Percentiles rank a stretch among this genome's conserved stretches.
phyloP scores from a whole-genome alignment of 768 basidiomycete genomes.

The Boletus reticulatus region DNA sequence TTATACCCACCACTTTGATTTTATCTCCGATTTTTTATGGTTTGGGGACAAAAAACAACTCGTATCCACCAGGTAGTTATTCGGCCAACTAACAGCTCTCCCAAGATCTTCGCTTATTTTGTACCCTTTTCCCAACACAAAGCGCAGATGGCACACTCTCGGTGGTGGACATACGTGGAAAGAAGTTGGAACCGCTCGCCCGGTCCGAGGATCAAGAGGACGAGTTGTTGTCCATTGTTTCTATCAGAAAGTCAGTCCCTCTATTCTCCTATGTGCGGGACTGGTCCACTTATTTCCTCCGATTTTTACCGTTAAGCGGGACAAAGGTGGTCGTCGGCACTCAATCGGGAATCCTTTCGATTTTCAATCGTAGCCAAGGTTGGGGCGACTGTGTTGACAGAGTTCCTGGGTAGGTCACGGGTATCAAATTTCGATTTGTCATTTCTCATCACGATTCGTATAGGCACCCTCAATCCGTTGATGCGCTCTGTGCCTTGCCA shows the following conservation, averaged over 20 bases:
- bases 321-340: constrained; percentile 87
- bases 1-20: constrained; percentile 90
- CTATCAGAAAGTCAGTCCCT: constrained; percentile 71
- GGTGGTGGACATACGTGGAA: constrained; percentile 87
- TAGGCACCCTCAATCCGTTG: constrained; percentile 90
- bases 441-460: constrained; percentile 14
- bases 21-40: constrained; percentile 91
- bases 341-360: constrained; percentile 82
- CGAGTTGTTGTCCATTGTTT: constrained; percentile 80
- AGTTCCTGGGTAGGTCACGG: constrained; percentile 66
- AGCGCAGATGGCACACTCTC: constrained; percentile 94
- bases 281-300: background rate
- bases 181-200: constrained; percentile 70
- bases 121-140: background rate
- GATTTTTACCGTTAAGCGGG: constrained; percentile 39
- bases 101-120: background rate
- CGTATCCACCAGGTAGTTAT: constrained; percentile 75
- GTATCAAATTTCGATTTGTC: background rate
- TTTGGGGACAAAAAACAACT: constrained; percentile 80
- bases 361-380: constrained; percentile 85
- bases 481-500: constrained; percentile 78
- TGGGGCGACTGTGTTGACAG: constrained; percentile 94
- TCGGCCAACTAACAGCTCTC: background rate
- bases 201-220: constrained; percentile 97
- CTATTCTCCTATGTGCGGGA: background rate